Conservation (phyloP, 2,329 filamentous ascomycete species). For the Cytospora mali region DNA sequence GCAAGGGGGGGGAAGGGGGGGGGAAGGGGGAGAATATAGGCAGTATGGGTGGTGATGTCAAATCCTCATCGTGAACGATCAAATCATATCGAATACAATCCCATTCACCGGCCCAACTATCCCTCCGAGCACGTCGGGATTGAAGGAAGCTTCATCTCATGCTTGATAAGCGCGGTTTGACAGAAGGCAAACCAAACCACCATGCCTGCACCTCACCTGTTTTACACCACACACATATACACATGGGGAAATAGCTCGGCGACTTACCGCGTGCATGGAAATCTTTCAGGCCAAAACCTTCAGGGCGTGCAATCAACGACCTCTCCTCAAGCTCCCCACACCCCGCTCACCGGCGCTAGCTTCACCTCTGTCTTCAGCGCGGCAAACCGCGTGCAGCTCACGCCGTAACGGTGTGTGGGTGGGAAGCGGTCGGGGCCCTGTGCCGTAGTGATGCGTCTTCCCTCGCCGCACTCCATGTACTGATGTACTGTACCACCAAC, state of each 20-base stretch:
- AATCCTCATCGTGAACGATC: background rate
- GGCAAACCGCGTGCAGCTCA: background rate
- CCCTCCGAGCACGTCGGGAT: background rate
- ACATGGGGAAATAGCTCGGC: no score
- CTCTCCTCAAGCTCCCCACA: background rate
- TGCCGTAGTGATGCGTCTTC: background rate
- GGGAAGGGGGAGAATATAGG: no score
- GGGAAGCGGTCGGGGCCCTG: background rate
- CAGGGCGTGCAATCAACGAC: background rate
- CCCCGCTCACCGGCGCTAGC: background rate
- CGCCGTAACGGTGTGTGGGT: background rate
- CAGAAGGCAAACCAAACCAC: no score
- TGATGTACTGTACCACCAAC: background rate
- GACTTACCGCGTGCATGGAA: no score
- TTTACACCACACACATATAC: no score
- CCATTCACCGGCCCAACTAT: background rate
- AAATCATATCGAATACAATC: no score
- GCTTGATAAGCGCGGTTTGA: no score
- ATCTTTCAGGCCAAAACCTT: no score
- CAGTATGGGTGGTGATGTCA: background rate
- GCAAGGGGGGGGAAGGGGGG: no score
- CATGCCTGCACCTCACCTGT: no score
- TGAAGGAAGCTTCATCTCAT: background rate
- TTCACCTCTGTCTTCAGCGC: background rate
- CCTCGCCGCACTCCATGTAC: background rate